Evolutionary conservation across 139 green algal genomes (phyloP).

Genomic region (Chlamydomonas urium): DNA sequence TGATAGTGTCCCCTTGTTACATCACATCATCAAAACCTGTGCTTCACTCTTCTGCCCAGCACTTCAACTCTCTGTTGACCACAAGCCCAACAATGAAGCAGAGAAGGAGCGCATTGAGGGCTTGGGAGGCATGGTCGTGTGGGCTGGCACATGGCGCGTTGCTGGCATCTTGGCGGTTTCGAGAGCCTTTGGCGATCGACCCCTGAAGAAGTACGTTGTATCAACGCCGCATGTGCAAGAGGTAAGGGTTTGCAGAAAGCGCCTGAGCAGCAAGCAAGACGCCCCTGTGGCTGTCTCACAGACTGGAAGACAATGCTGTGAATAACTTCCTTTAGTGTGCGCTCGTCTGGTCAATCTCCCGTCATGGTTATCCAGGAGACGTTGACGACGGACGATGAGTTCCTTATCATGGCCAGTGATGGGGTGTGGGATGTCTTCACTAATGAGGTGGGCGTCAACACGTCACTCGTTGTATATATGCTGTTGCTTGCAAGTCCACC

Average conservation of each 20-base stretch:
- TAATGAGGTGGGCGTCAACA: slow-evolving; percentile 58
- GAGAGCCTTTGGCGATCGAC: slow-evolving; percentile 89
- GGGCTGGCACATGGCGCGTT: slow-evolving; percentile 93
- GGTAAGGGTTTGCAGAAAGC: no score
- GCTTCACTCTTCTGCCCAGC: background rate
- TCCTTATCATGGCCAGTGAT: slow-evolving; percentile 85
- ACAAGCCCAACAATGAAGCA: slow-evolving; percentile 91
- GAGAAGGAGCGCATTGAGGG: slow-evolving; percentile 89
- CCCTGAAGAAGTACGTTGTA: slow-evolving; percentile 24
- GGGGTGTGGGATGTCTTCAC: slow-evolving; percentile 91
- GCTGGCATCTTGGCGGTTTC: slow-evolving; percentile 92
- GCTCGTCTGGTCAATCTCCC: no score
- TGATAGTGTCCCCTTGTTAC: background rate
- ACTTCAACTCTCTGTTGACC: slow-evolving; percentile 70
- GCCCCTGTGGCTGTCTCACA: no score
- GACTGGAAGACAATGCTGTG: no score
- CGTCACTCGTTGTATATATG: no score
- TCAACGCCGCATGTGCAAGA: slow-evolving; percentile 4
- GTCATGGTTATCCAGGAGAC: no score
- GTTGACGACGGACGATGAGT: slow-evolving; percentile 47
- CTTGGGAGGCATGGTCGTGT: slow-evolving; percentile 85
- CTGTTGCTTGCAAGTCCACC: no score
- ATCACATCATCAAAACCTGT: background rate
- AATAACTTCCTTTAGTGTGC: no score
- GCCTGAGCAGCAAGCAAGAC: no score